Evolutionary conservation across 495 filamentous ascomycete genomes (phyloP).

Genomic region (Hypoxylon intermedium): DNA sequence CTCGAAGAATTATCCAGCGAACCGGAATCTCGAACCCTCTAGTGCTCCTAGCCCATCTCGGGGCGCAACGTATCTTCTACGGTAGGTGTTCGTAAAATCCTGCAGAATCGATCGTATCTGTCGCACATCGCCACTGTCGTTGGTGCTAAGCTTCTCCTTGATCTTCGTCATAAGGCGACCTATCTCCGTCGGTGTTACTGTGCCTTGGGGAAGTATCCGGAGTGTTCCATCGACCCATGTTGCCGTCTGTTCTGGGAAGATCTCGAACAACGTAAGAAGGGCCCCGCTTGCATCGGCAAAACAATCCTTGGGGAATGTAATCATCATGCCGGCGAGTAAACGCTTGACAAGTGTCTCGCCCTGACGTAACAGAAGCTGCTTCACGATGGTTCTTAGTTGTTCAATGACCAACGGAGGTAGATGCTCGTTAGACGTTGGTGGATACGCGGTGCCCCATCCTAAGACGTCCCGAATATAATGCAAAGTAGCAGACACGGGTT

Average conservation of each 20-base stretch:
- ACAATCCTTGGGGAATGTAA: constrained; percentile 92
- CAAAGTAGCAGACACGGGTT: constrained; percentile 87
- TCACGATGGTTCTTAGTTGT: constrained; percentile 74
- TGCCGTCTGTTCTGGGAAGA: constrained; percentile 78
- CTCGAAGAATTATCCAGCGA: constrained; percentile 60
- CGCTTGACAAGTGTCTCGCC: constrained; percentile 84
- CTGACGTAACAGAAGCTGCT: constrained; percentile 69
- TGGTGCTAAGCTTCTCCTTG: constrained; percentile 68
- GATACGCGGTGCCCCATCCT: constrained; percentile 75
- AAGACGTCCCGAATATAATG: constrained; percentile 95
- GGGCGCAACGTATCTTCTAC: constrained; percentile 92
- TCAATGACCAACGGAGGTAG: constrained; percentile 55
- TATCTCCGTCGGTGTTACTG: constrained; percentile 67
- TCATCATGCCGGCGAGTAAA: constrained; percentile 97
- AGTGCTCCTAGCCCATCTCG: constrained; percentile 85
- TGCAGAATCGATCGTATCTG: constrained; percentile 86
- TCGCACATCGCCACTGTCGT: constrained; percentile 67
- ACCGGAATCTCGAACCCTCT: constrained; percentile 85
- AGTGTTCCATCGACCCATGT: constrained; percentile 83
- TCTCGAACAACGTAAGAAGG: constrained; percentile 85
- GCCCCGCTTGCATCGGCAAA: constrained; percentile 92
- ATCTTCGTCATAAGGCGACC: constrained; percentile 71
- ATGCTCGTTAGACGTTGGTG: constrained; percentile 75
- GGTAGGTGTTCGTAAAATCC: constrained; percentile 95
- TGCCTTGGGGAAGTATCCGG: constrained; percentile 80